Evolutionary conservation across 805 yeast genomes (phyloP), one percentile per base, ranked within the genome.

Genomic region (Wickerhamomyces bovis): DNA sequence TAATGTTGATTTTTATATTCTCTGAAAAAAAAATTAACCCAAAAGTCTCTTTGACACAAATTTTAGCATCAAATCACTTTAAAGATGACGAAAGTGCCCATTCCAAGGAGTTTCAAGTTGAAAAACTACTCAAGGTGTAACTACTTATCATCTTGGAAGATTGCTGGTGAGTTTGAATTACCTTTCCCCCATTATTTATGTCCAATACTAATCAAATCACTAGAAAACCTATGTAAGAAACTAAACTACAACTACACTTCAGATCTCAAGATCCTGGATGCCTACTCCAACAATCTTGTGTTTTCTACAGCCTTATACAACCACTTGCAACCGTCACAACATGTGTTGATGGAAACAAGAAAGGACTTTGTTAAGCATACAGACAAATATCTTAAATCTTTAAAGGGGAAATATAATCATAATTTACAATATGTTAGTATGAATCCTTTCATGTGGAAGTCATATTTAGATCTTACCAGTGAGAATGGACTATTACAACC

Each of bases 361-460:
- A 56, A 61, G 5, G 52, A 60, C 6, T 70, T 65, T 44, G 47
- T 46, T n/a, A 44, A 43, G 20, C 53, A 53, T 38, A 47, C 57
- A 12, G 42, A 28, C 3, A 38, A 47, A 3, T 50, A 48, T 28
- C 35, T 53, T 1, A 33, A 38, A 38, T 48, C 19, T 10, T 38
- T 19, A 3, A 23, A 12, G 16, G 22, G 7, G 41, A n/a, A 18
- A 16, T 46, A 26, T 42, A 48, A 35, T n/a, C 41, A 42, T 21
- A 70, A 69, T 41, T 67, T 71, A 45, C 56, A 60, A 25, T 58
- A 65, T 35, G 62, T 57, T 36, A 52, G 60, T 1, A 57, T 60
- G 36, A 82, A 83, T 56, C 90, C 94, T 4, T 85, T 75, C 60
- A 65, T 76, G 15, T 88, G 96, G 96, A 64, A 64, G 4, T 70